phyloP scores from a whole-genome alignment of 83 land plant genomes.

The Picea abies region DNA sequence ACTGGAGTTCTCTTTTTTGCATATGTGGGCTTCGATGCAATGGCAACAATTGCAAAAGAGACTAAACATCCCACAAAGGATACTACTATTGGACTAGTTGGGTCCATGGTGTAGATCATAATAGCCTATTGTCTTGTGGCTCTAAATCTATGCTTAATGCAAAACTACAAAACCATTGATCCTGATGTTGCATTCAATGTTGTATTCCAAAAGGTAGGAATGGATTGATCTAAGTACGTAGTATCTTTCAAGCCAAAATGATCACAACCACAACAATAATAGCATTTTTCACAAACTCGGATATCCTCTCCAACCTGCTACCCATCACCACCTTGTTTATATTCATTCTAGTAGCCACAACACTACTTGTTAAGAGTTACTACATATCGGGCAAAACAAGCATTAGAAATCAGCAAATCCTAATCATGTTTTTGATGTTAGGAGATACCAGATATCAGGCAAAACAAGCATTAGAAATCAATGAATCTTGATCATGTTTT shows the following conservation, averaged over 20 bases:
- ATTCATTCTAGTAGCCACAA: too few relatives aligned
- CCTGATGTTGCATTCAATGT: conserved; percentile 64
- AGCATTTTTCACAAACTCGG: too few relatives aligned
- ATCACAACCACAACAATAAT: conserved; percentile 56
- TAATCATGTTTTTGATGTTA: too few relatives aligned
- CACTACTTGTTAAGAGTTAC: too few relatives aligned
- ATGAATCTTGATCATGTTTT: too few relatives aligned
- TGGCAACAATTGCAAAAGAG: conserved; percentile 87
- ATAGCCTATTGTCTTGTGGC: conserved; percentile 64
- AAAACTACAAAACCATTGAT: conserved; percentile 54
- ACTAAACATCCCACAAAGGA: conserved; percentile 73
- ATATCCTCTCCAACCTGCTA: too few relatives aligned
- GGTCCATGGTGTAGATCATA: conserved; percentile 64
- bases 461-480: too few relatives aligned
- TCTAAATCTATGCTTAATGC: conserved; percentile 68
- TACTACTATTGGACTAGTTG: conserved; percentile 77
- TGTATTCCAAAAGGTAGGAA: conserved; percentile 49
- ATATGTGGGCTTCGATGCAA: conserved; percentile 83
- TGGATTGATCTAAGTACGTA: conserved; percentile 77
- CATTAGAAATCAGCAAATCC: too few relatives aligned
- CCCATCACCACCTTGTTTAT: too few relatives aligned
- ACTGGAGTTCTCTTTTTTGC: conserved; percentile 65
- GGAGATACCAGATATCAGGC: too few relatives aligned
- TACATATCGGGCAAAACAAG: too few relatives aligned
- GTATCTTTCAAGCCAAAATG: conserved; percentile 75